Evolutionary conservation across 805 yeast genomes (phyloP).

Genomic region (Suhomyces xylopsoci): DNA sequence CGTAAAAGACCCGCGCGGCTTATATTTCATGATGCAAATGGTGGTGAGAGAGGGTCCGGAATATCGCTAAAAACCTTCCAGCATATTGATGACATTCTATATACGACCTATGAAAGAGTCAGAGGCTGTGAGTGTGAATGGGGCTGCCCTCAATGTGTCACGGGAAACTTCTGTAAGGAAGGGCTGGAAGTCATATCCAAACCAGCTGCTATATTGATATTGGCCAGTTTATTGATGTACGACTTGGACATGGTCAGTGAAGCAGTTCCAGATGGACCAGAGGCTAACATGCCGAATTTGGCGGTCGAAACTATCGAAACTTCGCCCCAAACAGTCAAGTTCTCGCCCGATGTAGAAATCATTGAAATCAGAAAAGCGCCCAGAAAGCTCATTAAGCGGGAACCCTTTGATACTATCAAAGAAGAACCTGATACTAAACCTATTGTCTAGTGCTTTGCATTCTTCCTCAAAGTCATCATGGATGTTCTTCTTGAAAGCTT

Average conservation of each 20-base stretch:
- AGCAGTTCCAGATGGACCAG: constrained; percentile 67
- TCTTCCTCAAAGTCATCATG: constrained; percentile 18
- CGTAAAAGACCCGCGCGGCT: constrained; percentile 85
- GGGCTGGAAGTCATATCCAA: constrained; percentile 80
- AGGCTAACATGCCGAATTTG: constrained; percentile 67
- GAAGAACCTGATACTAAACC: neutral
- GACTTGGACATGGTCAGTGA: constrained; percentile 41
- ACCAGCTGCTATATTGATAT: constrained; percentile 72
- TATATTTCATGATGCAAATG: constrained; percentile 79
- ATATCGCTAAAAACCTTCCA: constrained; percentile 77
- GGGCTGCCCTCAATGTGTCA: constrained; percentile 88
- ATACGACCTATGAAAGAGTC: constrained; percentile 56
- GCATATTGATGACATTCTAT: constrained; percentile 63
- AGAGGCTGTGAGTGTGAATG: constrained; percentile 66
- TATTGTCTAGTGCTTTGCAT: constrained; percentile 7
- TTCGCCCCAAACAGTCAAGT: constrained; percentile 52
- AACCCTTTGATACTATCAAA: neutral
- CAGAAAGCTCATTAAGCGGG: neutral
- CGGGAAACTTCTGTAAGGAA: constrained; percentile 79
- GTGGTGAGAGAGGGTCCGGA: constrained; percentile 80
- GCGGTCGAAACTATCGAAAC: constrained; percentile 66
- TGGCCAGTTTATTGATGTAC: constrained; percentile 59
- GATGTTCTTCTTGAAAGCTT: constrained; percentile 37
- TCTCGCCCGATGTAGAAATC: constrained; percentile 55
- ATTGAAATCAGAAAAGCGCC: constrained; percentile 17